Conservation (phyloP, 108 stramenopile species). For the Aureococcus anophagefferens region DNA sequence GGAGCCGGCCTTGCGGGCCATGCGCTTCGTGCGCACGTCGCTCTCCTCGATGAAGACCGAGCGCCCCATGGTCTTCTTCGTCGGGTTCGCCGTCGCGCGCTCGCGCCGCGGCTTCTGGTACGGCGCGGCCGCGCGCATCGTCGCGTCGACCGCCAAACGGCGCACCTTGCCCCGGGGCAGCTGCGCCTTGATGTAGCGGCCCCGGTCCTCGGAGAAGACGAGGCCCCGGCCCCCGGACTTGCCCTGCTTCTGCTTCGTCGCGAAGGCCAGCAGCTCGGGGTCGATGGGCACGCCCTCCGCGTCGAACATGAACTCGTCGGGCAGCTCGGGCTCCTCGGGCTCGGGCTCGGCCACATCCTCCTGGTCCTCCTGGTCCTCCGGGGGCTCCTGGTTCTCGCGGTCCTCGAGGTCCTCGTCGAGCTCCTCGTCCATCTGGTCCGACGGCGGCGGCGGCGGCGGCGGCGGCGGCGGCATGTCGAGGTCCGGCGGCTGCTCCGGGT, state of each 20-base stretch:
- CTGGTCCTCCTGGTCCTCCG: constrained; percentile 56
- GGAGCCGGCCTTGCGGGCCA: constrained; percentile 91
- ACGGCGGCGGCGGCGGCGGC: constrained; percentile 69
- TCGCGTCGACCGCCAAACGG: constrained; percentile 78
- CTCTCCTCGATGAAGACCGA: constrained; percentile 75
- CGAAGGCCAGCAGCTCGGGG: constrained; percentile 80
- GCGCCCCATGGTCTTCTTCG: constrained; percentile 59
- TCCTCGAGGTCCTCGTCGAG: constrained; percentile 64
- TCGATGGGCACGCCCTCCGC: constrained; percentile 87
- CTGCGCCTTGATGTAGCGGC: constrained; percentile 93
- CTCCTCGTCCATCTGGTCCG: constrained; percentile 63
- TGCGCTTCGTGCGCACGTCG: constrained; percentile 81
- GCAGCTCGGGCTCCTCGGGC: constrained; percentile 56
- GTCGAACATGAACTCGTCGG: constrained; percentile 97
- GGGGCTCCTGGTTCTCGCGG: constrained; percentile 62
- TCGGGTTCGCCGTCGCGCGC: constrained; percentile 42
- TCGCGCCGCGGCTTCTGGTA: constrained; percentile 75
- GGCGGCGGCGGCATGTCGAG: constrained; percentile 79
- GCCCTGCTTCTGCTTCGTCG: constrained; percentile 61
- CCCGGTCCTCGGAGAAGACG: constrained; percentile 89
- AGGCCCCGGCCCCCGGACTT: constrained; percentile 89
- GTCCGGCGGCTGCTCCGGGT: constrained; percentile 65
- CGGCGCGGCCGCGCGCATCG: constrained; percentile 83
- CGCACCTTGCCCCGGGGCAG: constrained; percentile 87
- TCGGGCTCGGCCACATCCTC: constrained; percentile 58